Conservation (phyloP, 352 stramenopile species). For the Globisporangium echinulatum region DNA sequence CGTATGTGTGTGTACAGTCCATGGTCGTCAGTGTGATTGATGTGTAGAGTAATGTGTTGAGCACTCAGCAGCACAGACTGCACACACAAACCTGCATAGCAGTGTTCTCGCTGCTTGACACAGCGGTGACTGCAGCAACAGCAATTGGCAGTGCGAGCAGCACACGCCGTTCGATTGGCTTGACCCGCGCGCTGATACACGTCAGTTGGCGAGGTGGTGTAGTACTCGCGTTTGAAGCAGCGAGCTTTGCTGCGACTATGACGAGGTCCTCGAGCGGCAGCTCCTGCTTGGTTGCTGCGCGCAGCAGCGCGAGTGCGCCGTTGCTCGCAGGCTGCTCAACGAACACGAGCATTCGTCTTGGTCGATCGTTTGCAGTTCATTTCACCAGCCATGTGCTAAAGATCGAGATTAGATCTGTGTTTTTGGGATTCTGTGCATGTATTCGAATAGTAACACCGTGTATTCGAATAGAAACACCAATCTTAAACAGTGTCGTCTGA, state of each 20-base stretch:
- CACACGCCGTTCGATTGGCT: slow-evolving; percentile 27
- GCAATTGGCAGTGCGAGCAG: slow-evolving; percentile 44
- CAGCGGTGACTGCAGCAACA: background rate
- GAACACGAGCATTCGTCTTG: slow-evolving; percentile 39
- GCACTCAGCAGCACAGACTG: no score
- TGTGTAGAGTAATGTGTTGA: background rate
- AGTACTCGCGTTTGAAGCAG: background rate
- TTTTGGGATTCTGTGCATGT: no score
- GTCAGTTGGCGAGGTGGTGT: slow-evolving; percentile 37
- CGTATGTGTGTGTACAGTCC: background rate
- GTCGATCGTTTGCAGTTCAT: background rate
- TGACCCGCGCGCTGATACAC: slow-evolving; percentile 49
- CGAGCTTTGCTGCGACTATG: slow-evolving; percentile 32
- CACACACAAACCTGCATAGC: slow-evolving; percentile 13
- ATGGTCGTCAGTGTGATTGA: background rate
- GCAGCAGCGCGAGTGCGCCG: slow-evolving; percentile 22
- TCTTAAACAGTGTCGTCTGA: no score
- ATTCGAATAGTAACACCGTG: no score
- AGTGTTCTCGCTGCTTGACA: background rate
- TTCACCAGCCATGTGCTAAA: no score
- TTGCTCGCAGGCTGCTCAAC: slow-evolving; percentile 9
- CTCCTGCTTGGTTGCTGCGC: slow-evolving; percentile 33
- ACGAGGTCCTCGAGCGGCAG: slow-evolving; percentile 55
- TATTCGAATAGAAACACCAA: no score
- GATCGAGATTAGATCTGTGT: background rate